A percentile compares a stretch with the other conserved stretches of the same genome.
phyloP scores from a whole-genome alignment of 2,329 filamentous ascomycete species.

The Ascochyta viciae-villosae region DNA sequence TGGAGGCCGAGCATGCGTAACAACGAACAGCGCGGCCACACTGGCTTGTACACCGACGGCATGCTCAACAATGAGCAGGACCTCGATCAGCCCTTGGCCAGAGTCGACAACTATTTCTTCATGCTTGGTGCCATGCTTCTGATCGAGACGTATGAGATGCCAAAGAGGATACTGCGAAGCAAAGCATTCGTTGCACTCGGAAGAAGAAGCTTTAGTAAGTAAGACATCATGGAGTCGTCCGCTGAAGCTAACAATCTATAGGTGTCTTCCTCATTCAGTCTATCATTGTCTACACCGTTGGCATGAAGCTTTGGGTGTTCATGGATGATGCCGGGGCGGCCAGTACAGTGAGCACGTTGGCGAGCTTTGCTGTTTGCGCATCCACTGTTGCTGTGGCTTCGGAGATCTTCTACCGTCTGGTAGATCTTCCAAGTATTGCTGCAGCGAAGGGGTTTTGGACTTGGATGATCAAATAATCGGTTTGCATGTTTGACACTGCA shows the following conservation, averaged over 20 bases:
- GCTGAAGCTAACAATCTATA: slow-evolving; percentile 27
- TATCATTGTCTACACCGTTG: slow-evolving; percentile 52
- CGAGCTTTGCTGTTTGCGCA: slow-evolving; percentile 35
- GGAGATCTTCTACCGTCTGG: slow-evolving; percentile 40
- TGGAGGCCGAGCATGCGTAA: slow-evolving; percentile 47
- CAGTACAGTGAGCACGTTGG: slow-evolving; percentile 23
- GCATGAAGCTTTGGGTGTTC: slow-evolving; percentile 55
- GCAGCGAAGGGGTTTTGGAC: slow-evolving; percentile 31
- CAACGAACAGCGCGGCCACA: slow-evolving; percentile 52
- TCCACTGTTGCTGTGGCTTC: slow-evolving; percentile 26
- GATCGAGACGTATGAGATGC: slow-evolving; percentile 49
- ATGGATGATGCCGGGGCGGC: slow-evolving; percentile 25
- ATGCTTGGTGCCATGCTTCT: slow-evolving; percentile 53
- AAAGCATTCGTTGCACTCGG: slow-evolving; percentile 50
- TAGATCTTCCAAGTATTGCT: slow-evolving; percentile 45
- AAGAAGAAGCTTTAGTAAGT: slow-evolving; percentile 54
- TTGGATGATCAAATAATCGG: slow-evolving; percentile 31
- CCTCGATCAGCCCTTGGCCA: slow-evolving; percentile 44
- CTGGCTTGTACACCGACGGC: slow-evolving; percentile 50
- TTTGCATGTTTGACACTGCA: background rate
- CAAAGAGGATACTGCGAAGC: slow-evolving; percentile 48
- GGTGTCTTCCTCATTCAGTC: slow-evolving; percentile 54
- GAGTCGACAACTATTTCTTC: slow-evolving; percentile 55
- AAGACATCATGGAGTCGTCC: background rate
- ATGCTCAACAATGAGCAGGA: slow-evolving; percentile 48